phyloP scores from a whole-genome alignment of 2,329 filamentous ascomycete genomes.

The Epichloe hybrida region DNA sequence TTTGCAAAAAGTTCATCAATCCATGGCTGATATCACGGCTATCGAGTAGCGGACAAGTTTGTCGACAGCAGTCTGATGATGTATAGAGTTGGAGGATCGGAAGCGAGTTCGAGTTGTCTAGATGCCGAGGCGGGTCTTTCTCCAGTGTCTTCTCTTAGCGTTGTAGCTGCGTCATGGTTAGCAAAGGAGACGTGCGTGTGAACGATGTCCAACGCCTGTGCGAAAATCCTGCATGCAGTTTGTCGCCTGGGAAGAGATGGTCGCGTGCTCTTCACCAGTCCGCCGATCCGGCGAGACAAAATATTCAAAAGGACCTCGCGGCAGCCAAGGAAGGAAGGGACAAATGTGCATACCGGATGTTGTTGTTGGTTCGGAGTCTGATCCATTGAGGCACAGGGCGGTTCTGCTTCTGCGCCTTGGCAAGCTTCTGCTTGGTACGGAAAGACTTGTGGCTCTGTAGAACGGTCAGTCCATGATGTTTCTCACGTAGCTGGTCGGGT shows the following conservation, averaged over 20 bases:
- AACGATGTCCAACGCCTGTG: no score
- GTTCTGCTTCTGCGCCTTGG: slow-evolving; percentile 99
- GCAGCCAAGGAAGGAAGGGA: neutral
- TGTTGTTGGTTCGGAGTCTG: slow-evolving; percentile 96
- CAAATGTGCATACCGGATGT: slow-evolving; percentile 71
- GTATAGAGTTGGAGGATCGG: neutral
- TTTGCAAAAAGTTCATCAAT: slow-evolving; percentile 7
- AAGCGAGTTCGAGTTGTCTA: slow-evolving; percentile 53
- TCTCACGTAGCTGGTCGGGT: neutral
- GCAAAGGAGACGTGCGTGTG: neutral
- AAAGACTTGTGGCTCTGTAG: slow-evolving; percentile 96
- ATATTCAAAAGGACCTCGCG: neutral
- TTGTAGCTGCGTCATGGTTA: slow-evolving; percentile 64
- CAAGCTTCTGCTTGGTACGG: slow-evolving; percentile 99
- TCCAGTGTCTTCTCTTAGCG: slow-evolving; percentile 99
- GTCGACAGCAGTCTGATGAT: slow-evolving; percentile 3
- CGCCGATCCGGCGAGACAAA: neutral
- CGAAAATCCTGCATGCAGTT: no score
- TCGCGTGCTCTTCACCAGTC: no score
- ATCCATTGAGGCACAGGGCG: slow-evolving; percentile 99
- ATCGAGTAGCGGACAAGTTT: slow-evolving; percentile 3
- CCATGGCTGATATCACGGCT: slow-evolving; percentile 17
- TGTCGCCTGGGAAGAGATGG: no score
- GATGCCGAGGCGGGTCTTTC: slow-evolving; percentile 99
- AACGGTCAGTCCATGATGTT: slow-evolving; percentile 4